Conservation (phyloP, 2,329 filamentous ascomycete species). For the Aspergillus terreus region DNA sequence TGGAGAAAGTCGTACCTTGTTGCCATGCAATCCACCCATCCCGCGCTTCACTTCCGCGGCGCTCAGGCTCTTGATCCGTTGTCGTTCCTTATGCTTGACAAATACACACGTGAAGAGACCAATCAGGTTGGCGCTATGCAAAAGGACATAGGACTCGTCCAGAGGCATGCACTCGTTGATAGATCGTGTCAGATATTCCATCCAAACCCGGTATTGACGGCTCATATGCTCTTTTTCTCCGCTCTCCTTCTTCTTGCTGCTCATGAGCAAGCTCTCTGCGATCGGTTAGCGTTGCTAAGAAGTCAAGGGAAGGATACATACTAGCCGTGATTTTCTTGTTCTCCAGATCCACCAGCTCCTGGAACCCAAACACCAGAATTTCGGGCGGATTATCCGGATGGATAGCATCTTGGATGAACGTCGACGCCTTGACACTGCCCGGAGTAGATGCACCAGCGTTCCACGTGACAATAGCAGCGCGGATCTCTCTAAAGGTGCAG, state of each 20-base stretch:
- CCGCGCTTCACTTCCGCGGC: constrained; percentile 88
- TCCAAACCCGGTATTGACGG: constrained; percentile 95
- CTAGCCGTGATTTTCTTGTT: constrained; percentile 97
- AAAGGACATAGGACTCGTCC: constrained; percentile 73
- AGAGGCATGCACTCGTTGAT: constrained; percentile 79
- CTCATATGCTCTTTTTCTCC: constrained; percentile 82
- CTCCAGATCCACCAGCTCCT: constrained; percentile 96
- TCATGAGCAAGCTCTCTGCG: constrained; percentile 74
- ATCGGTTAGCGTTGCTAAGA: constrained; percentile 22
- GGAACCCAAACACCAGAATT: constrained; percentile 92
- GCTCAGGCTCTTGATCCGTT: constrained; percentile 71
- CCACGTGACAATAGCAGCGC: constrained; percentile 83
- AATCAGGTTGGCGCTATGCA: constrained; percentile 87
- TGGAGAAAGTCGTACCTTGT: constrained; percentile 59
- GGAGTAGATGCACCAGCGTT: constrained; percentile 97
- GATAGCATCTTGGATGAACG: constrained; percentile 78
- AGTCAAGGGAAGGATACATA: constrained; percentile 37
- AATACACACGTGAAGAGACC: constrained; percentile 96
- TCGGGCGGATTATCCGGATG: constrained; percentile 75
- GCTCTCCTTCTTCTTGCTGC: constrained; percentile 76
- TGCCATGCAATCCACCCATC: constrained; percentile 91
- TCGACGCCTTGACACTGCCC: constrained; percentile 69
- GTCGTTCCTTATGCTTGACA: constrained; percentile 73
- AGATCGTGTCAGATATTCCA: constrained; percentile 77
- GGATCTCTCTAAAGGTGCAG: constrained; percentile 79